Conservation (phyloP, 495 filamentous ascomycete species). For the Aspergillus ostianus region DNA sequence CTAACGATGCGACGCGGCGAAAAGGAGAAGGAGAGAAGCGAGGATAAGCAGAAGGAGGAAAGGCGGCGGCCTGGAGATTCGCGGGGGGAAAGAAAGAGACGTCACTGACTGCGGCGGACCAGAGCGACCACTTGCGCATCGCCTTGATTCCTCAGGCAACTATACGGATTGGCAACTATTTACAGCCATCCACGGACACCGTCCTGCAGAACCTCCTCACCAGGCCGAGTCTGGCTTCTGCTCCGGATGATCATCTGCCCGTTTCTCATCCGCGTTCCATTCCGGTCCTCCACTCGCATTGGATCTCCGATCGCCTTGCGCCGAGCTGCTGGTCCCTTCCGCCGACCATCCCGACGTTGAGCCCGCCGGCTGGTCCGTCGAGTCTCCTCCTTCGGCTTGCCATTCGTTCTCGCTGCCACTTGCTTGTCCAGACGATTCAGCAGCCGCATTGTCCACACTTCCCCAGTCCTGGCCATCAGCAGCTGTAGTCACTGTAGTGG, state of each 20-base stretch:
- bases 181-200: no score
- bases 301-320: background rate
- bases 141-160: background rate
- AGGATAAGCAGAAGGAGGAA: background rate
- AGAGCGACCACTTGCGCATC: background rate
- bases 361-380: background rate
- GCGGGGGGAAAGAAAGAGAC: constrained; percentile 2
- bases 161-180: no score
- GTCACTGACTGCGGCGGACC: background rate
- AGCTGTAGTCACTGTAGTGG: no score
- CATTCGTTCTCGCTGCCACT: background rate
- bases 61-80: background rate
- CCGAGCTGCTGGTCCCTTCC: background rate
- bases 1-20: background rate
- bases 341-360: background rate
- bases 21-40: background rate
- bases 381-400: no score
- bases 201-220: no score
- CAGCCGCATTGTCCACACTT: background rate
- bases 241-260: background rate
- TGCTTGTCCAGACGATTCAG: background rate
- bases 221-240: background rate
- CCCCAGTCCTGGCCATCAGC: no score
- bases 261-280: background rate
- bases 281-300: no score